Evolutionary conservation across 495 filamentous ascomycete genomes (phyloP).

Genomic region (Geopyxis carbonaria): DNA sequence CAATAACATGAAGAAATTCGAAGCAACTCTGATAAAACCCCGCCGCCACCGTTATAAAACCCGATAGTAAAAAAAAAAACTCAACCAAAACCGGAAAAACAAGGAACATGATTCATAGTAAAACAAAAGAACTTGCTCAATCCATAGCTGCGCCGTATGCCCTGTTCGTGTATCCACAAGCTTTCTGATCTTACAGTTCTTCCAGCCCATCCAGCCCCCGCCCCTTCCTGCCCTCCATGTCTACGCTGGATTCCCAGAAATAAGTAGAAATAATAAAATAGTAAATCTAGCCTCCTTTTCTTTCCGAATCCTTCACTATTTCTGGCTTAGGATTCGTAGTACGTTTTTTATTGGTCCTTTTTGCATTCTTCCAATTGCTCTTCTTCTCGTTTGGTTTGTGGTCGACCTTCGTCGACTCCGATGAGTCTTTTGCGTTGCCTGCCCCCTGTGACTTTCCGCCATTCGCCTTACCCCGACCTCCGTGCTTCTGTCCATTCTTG

Average conservation of each 20-base stretch:
- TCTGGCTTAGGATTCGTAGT: not conserved
- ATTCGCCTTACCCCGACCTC: constrained; percentile 12
- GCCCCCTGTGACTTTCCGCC: constrained; percentile 6
- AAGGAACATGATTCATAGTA: no score
- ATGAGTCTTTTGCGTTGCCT: not conserved
- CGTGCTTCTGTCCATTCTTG: constrained; percentile 6
- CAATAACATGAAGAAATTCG: no score
- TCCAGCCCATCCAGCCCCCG: no score
- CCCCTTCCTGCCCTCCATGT: no score
- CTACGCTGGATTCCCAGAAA: no score
- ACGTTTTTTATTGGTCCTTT: not conserved
- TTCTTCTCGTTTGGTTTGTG: not conserved
- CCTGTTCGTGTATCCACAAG: no score
- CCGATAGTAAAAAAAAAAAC: no score
- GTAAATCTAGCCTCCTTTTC: constrained; percentile 6
- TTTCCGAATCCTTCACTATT: constrained; percentile 4
- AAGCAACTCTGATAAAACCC: no score
- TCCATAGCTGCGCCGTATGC: not conserved
- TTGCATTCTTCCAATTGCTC: not conserved
- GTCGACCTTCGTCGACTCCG: not conserved
- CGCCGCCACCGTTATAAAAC: no score
- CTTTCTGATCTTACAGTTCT: no score
- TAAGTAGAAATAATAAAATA: constrained; percentile 2
- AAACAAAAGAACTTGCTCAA: constrained; percentile 17
- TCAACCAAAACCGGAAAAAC: no score